A percentile compares a stretch with the other conserved stretches of the same genome.
phyloP scores from a whole-genome alignment of 2,329 filamentous ascomycete species.

The Fusarium paranaense region DNA sequence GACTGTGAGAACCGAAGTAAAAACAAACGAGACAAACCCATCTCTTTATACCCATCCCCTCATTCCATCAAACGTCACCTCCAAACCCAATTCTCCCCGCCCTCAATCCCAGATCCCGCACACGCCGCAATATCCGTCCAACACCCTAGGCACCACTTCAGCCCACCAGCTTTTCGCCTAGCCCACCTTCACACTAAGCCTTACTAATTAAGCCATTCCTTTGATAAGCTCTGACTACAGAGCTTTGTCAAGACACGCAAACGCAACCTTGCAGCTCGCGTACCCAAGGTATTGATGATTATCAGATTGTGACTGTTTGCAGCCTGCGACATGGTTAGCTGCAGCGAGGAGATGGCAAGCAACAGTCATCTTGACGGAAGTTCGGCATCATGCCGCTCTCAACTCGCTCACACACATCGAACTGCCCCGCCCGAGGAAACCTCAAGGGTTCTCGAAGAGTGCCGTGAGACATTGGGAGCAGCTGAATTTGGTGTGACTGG shows the following conservation, averaged over 20 bases:
- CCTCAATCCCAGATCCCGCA: neutral
- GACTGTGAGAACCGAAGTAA: neutral
- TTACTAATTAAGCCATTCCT: constrained; percentile 25
- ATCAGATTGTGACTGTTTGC: neutral
- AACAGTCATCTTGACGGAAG: constrained; percentile 33
- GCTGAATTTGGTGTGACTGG: neutral
- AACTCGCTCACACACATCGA: neutral
- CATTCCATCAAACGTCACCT: constrained; percentile 3
- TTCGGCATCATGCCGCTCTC: constrained; percentile 18
- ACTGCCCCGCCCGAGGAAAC: neutral
- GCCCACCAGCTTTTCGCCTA: constrained; percentile 2
- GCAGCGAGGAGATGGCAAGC: neutral
- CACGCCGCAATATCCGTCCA: neutral
- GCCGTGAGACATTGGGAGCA: neutral
- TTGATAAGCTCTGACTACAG: constrained; percentile 24
- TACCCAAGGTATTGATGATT: neutral
- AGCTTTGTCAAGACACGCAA: neutral
- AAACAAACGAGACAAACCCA: neutral
- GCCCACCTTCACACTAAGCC: neutral
- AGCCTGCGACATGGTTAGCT: neutral
- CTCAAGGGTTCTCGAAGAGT: neutral
- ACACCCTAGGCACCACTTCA: constrained; percentile 3
- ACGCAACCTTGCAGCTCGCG: neutral
- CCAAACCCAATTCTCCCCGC: neutral
- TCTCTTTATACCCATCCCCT: constrained; percentile 24